These are phyloP conservation scores for Pseudogymnoascus sp. DNA, from an alignment of 2,329 filamentous ascomycete genomes.

Conservation along the genomic window DNA sequence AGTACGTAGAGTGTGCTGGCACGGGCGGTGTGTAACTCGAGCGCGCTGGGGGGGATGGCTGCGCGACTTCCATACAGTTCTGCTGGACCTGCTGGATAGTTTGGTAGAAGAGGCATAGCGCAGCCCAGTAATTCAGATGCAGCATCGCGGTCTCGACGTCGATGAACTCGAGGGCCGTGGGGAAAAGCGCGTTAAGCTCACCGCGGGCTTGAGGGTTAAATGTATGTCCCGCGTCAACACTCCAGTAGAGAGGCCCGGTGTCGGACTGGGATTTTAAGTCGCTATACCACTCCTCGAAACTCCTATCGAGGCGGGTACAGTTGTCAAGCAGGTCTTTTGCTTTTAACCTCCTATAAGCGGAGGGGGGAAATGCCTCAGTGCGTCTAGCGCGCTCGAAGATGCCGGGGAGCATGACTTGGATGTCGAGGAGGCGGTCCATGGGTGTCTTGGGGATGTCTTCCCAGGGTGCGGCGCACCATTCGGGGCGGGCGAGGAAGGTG, in stretches of 20 bases:
- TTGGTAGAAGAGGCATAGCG: slow-evolving; percentile 41
- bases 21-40: neutral
- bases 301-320: slow-evolving; percentile 40
- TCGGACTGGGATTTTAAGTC: slow-evolving; percentile 23
- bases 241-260: slow-evolving; percentile 31
- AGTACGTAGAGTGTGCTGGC: neutral
- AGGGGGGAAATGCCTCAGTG: slow-evolving; percentile 34
- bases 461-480: slow-evolving; percentile 48
- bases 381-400: slow-evolving; percentile 40
- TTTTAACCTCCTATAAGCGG: slow-evolving; percentile 35
- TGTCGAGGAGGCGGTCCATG: slow-evolving; percentile 46
- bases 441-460: slow-evolving; percentile 41
- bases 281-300: slow-evolving; percentile 42
- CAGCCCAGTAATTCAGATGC: slow-evolving; percentile 48
- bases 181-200: slow-evolving; percentile 22
- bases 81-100: slow-evolving; percentile 40
- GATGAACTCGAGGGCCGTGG: slow-evolving; percentile 35
- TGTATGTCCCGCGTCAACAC: slow-evolving; percentile 27
- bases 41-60: neutral
- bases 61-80: neutral
- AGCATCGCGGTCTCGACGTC: slow-evolving; percentile 38
- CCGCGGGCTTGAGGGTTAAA: slow-evolving; percentile 33
- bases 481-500: slow-evolving; percentile 43
- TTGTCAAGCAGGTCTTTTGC: slow-evolving; percentile 42
- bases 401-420: slow-evolving; percentile 39